Evolutionary conservation across 2,329 filamentous ascomycete genomes (phyloP).

Genomic region (Tolypocladium endophyticum): DNA sequence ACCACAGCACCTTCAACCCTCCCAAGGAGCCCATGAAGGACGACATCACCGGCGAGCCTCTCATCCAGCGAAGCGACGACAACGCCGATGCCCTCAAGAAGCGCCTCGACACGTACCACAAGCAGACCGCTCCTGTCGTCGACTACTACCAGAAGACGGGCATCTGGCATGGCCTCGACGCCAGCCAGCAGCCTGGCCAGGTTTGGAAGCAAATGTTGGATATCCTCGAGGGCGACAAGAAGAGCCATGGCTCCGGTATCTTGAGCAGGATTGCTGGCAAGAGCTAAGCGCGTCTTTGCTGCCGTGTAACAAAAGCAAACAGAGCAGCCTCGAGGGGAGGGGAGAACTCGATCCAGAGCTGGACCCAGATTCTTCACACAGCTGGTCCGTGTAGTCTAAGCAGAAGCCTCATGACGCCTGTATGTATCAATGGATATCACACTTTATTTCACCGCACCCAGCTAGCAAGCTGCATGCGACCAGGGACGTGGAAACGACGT

Average conservation of each 20-base stretch:
- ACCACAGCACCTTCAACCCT: constrained; percentile 98
- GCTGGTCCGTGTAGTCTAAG: not conserved
- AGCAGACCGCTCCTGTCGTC: constrained; percentile 86
- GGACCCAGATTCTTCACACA: not conserved
- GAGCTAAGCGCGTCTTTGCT: constrained; percentile 10
- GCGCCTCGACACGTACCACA: constrained; percentile 85
- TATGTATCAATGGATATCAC: constrained; percentile 6
- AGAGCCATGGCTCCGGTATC: constrained; percentile 25
- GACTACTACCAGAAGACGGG: constrained; percentile 95
- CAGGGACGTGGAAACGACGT: not conserved
- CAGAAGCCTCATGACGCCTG: constrained; percentile 2
- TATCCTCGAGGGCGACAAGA: constrained; percentile 60
- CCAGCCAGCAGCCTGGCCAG: constrained; percentile 87
- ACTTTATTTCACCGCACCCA: not conserved
- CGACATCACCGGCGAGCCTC: constrained; percentile 90
- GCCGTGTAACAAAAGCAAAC: not conserved
- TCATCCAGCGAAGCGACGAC: constrained; percentile 94
- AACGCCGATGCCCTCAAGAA: constrained; percentile 95
- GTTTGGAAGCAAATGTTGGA: constrained; percentile 90
- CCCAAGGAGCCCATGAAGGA: constrained; percentile 91
- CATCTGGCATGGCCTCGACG: constrained; percentile 93
- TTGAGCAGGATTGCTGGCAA: constrained; percentile 24
- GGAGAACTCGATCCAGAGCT: not conserved
- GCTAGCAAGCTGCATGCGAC: not conserved
- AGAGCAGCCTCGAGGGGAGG: not conserved